Evolutionary conservation across 2,329 filamentous ascomycete genomes (phyloP), one percentile per base, ranked within the genome.

Genomic region (Ambrosiella xylebori): DNA sequence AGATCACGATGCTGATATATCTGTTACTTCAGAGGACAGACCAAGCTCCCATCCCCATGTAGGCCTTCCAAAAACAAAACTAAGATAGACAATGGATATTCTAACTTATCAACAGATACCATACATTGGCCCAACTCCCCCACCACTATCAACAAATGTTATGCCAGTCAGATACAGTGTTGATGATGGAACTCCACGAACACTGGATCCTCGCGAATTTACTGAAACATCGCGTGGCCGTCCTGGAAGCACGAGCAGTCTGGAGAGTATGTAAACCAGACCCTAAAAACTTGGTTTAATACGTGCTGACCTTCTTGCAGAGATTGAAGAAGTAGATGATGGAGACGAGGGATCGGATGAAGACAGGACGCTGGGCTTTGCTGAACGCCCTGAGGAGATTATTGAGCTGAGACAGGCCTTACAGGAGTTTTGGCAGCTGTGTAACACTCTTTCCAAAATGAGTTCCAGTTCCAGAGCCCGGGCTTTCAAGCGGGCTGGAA

Each of bases 341-440:
- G 76, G 78, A 59, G 75, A 78, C 62, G 70, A 68, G 7, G 77
- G 79, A 54, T 73, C 69, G 1, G 76, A 84, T 59, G 74, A 45
- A 13, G 15, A 44, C 19, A 35, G 8, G 37, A 36, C 47, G 9
- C 27, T 51, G 36, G 40, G 27, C 15, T 58, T 17, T 19, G 58
- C 74, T 78, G 47, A 51, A 35, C 5, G n/a, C 74, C 80, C 58
- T 74, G 76, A 13, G 55, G 84, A 88, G 64, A 73, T 87, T 27
- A 73, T 71, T 35, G 84, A 85, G 7, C 73, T 95, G n/a, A 81
- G 80, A 61, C 81, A 80, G 37, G 88, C 89, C 1, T 74, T 96
- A 13, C 81, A 85, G 61, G 88, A 95, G 71, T 95, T 89, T 69
- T 96, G 90, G 90, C 94, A 85, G 0, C 73, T 96, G 12, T 96